Evolutionary conservation across 2,329 filamentous ascomycete genomes (phyloP), one percentile per base, ranked within the genome.

Genomic region (Pseudodiploospora longispora): DNA sequence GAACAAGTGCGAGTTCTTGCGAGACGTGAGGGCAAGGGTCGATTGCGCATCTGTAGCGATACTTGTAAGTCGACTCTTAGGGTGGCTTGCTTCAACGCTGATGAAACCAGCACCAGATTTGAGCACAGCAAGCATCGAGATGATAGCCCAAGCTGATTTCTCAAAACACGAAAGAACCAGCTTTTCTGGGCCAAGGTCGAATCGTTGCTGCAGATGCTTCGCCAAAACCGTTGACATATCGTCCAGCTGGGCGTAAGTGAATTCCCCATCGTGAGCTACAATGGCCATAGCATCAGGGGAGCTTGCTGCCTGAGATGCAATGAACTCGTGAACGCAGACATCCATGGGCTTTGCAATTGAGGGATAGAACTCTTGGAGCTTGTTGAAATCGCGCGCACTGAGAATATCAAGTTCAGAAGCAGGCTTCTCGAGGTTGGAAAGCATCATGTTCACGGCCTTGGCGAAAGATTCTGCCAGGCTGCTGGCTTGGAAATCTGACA

Each of bases 131-230:
- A 55, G 36, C 36, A 47, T 50, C 4, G 49, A 36, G 10, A 56
- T 49, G 10, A 50, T 34, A 4, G 46, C 47, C 52, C 51, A 56
- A 30, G 49, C 50, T 3, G 61, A 64, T 47, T 64, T 65, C 34
- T 49, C 47, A 28, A 49, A 44, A 38, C 41, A 43, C 7, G 10
- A 36, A 28, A 10, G 19, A n/a, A 41, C 32, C 12, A 35, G 29
- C 19, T 19, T 27, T 38, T 38, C 36, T 9, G 36, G 36, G 27
- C 36, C 36, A 5, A 52, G 33, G 32, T 32, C 49, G 10, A 30
- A 12, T 10, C 39, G 6, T 19, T 19, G 19, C 19, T 3, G 7
- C 39, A 27, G 29, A 12, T 12, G 30, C 39, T 30, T 4, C 8
- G 30, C 35, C 39, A 7, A 27, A 27, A n/a, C n/a, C 12, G 29